Conservation (phyloP, 305 asterid species). For the Fraxinus angustifolia region DNA sequence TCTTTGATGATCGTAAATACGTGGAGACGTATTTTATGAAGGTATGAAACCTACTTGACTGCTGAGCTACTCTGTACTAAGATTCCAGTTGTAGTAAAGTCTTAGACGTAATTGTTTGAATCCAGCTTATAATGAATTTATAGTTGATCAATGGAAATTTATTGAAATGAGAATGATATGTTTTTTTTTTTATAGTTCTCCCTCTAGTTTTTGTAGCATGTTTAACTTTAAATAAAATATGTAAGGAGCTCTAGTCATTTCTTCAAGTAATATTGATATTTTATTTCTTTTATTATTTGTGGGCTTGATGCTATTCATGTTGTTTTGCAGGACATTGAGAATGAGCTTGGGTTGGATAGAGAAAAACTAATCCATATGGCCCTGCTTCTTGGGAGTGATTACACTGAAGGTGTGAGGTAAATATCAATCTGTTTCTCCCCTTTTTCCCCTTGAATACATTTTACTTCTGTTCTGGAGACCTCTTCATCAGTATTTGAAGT, state of each 20-base stretch:
- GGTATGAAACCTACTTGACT: slow-evolving; percentile 34
- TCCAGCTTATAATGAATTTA: not conserved
- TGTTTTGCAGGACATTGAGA: slow-evolving; percentile 69
- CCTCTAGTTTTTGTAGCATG: not conserved
- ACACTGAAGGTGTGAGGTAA: slow-evolving; percentile 97
- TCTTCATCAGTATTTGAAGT: not conserved
- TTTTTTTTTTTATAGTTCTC: not conserved
- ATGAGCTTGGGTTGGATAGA: slow-evolving; percentile 83
- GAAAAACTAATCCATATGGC: slow-evolving; percentile 86
- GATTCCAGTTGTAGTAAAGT: not conserved
- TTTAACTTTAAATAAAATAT: not conserved
- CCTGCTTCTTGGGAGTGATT: slow-evolving; percentile 89
- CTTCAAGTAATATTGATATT: slow-evolving; percentile 6
- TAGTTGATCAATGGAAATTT: not conserved
- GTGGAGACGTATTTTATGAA: slow-evolving; percentile 95
- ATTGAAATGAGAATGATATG: not conserved
- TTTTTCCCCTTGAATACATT: not conserved
- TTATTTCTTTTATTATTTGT: slow-evolving; percentile 17
- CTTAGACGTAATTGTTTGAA: not conserved
- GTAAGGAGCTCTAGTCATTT: not conserved
- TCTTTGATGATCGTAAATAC: slow-evolving; percentile 94
- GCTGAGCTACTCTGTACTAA: slow-evolving; percentile 1
- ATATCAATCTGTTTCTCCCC: not conserved
- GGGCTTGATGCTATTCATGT: slow-evolving; percentile 24
- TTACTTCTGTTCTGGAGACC: not conserved